These are phyloP conservation scores for Tetradesmus obliquus DNA, from an alignment of 139 green algal species.

Conservation along the genomic window DNA sequence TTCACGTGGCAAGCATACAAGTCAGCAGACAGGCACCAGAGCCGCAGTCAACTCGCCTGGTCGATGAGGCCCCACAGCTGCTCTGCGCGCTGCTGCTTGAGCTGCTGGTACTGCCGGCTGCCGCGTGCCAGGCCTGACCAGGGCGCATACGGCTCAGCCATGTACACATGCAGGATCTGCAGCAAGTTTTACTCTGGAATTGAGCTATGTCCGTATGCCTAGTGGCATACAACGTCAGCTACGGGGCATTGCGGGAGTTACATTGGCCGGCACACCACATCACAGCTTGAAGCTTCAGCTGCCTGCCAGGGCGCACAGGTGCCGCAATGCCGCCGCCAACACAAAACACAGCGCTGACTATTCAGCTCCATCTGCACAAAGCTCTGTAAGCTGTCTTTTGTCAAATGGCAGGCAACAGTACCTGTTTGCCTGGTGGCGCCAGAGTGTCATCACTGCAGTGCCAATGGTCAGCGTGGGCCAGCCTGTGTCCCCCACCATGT, in stretches of 20 bases:
- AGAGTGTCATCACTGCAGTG: constrained; percentile 44
- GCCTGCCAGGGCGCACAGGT: too few species aligned
- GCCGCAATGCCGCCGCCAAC: too few species aligned
- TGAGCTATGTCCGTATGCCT: not conserved
- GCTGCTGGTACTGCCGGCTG: constrained; percentile 60
- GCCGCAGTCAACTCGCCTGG: constrained; percentile 38
- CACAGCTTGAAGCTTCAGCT: too few species aligned
- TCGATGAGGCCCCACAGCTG: constrained; percentile 71
- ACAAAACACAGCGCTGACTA: not conserved
- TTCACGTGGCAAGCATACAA: too few species aligned
- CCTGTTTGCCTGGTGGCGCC: constrained; percentile 55
- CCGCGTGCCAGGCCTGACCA: constrained; percentile 63
- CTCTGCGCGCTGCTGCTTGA: constrained; percentile 67
- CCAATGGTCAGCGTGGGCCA: constrained; percentile 61
- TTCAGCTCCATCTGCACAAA: too few species aligned
- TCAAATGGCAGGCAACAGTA: not conserved
- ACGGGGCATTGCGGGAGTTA: too few species aligned
- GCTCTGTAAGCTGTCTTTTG: too few species aligned
- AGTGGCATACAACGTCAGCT: not conserved
- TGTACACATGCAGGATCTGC: constrained; percentile 53
- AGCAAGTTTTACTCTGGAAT: too few species aligned
- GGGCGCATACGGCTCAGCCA: constrained; percentile 50
- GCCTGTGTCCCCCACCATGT: constrained; percentile 42
- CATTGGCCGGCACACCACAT: too few species aligned
- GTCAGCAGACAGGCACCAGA: too few species aligned